Evolutionary conservation across 2,329 filamentous ascomycete species (phyloP), one percentile per base, ranked within the genome.

Genomic region (Beauveria asiatica): DNA sequence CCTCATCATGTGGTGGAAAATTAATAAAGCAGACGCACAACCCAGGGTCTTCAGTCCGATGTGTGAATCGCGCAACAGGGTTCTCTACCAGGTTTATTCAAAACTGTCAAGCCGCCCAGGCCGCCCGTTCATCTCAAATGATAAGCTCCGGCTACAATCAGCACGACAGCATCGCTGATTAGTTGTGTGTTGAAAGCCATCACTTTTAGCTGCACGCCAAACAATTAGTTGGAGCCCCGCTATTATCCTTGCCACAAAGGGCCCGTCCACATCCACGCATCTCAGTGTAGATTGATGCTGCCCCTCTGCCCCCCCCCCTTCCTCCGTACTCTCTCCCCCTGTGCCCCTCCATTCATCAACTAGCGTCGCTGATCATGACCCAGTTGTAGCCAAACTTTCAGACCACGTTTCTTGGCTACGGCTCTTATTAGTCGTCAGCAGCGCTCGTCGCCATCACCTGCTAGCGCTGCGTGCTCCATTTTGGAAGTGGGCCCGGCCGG

Each of bases 391-490:
- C 57, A 59, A 46, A 39, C 45, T 39, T 45, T 27, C 23, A 25
- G 57, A 41, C 57, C 57, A 59, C 57, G 57, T 59, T 59, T 33
- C 49, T 21, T 45, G 19, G 39, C 25, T 37, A 9, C 5, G 8
- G 49, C 16, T 27, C 11, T 37, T 44, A 59, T 52, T 53, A 59
- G 57, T 50, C 39, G 45, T 58, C 56, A 58, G 46, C 46, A 37
- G 46, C 55, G 33, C 30, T 2, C 46, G 21, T 11, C 5, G 5
- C 33, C 21, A 45, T 59, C 48, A 59, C 56, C 56, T 52, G 56
- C 25, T 33, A 58, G 37, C 23, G 23, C 39, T 21, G 56, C 56
- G 56, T 58, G 56, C 23, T 42, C 41, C 41, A 13, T 25, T 2
- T 2, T 17, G 16, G n/a, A n/a, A n/a, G 4, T n/a, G 10, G 51